Evolutionary conservation across 1,284 basidiomycete genomes (phyloP).

Genomic region (Tylopilus microsporus): DNA sequence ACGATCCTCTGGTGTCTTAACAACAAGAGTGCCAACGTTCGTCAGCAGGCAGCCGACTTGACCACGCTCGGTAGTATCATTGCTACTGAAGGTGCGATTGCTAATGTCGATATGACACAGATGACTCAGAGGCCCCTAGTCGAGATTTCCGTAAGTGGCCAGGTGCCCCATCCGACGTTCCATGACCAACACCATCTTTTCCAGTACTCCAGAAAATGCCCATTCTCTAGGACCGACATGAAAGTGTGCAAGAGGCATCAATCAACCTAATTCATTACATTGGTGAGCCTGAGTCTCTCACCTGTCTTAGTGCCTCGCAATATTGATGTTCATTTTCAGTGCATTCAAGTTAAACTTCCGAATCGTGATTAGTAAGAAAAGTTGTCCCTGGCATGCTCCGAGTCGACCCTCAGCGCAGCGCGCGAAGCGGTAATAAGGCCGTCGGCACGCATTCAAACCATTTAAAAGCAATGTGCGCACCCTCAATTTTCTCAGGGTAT

Average conservation of each 20-base stretch:
- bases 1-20: constrained; percentile 98
- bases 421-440: too few relatives aligned
- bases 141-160: constrained; percentile 85
- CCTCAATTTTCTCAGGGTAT: too few relatives aligned
- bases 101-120: constrained; percentile 99
- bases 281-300: constrained; percentile 42
- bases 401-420: too few relatives aligned
- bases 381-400: too few relatives aligned
- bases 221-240: constrained; percentile 96
- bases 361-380: too few relatives aligned
- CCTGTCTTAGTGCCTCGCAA: too few relatives aligned
- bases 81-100: constrained; percentile 96
- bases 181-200: constrained; percentile 8
- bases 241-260: constrained; percentile 99
- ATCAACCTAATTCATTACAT: constrained; percentile 99
- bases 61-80: constrained; percentile 98
- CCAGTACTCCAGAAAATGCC: constrained; percentile 98
- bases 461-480: too few relatives aligned
- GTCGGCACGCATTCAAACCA: too few relatives aligned
- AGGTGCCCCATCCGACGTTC: constrained; percentile 1
- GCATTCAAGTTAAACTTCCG: too few relatives aligned
- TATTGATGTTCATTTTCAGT: too few relatives aligned
- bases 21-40: constrained; percentile 99
- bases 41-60: constrained; percentile 97
- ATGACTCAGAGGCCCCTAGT: constrained; percentile 99